Evolutionary conservation across 169 alveolate genomes (phyloP), one percentile per base, ranked within the genome.

Genomic region (Cryptosporidium ryanae): DNA sequence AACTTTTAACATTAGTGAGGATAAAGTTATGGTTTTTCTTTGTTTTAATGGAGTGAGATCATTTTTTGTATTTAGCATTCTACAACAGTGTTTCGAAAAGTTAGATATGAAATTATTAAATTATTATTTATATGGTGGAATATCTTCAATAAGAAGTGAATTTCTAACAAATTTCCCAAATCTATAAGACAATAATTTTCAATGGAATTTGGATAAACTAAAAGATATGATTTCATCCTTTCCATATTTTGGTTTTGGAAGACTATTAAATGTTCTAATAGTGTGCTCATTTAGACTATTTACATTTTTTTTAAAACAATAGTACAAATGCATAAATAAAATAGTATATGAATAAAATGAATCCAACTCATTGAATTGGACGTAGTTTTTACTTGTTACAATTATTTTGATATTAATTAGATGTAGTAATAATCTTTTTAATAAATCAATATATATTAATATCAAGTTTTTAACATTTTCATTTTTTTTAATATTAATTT

Each of bases 1-100:
- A 43, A 55, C 44, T 31, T 46, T 76, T n/a, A 27, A 25, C 31
- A 76, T 76, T n/a, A 2, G n/a, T 2, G 50, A 55, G 4, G 29
- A 76, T 15, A 29, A 70, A 23, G 38, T 76, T 61, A 59, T 61
- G 13, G 15, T 76, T 17, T 13, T 76, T 13, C n/a, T 76, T 10
- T 76, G 87, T 34, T 44, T 32, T 27, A 76, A 76, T 55, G 87
- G 87, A 17, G 87, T 55, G 25, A 76, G 71, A 59, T 76, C 87
- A 5, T 76, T 27, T 17, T 76, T 55, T 43, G 50, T 76, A 18
- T 59, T 59, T 25, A 76, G 65, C 15, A 34, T 76, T 4, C 38
- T 76, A n/a, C 76, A 76, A 43, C 87, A 76, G 43, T 76, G 87
- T 34, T 76, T 76, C 15, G 64, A 59, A 8, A 76, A 43, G 25